Evolutionary conservation across 257 asterid genomes (phyloP), one percentile per base, ranked within the genome.

Genomic region (Scutellaria barbata): DNA sequence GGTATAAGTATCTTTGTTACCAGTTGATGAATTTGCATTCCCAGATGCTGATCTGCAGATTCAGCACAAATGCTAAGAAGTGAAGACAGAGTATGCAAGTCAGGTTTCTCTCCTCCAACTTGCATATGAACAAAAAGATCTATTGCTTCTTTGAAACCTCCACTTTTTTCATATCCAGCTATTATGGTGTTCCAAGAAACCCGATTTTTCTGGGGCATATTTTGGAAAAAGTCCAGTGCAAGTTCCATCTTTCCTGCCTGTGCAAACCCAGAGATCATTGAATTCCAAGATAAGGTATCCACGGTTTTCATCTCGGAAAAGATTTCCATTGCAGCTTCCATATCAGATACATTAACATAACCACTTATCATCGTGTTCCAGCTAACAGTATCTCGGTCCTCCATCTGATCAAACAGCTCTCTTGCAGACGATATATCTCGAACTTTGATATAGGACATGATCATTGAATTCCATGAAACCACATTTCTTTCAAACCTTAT

Each of bases 291-390:
- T 5, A 85, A 74, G 16, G 53, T 61, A 63, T 92, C 96, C 0
- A 96, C 95, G 48, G 72, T 54, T 14, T 74, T 80, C 98, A 92
- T 92, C 61, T 68, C 72, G 10, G 71, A 63, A 71, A 92, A 90
- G 51, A 92, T 89, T 0, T 66, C 74, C n/a, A 82, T 71, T 25
- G 96, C 98, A 48, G 87, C 84, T 48, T 82, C 82, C 84, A 90
- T 72, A 76, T 88, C 80, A 16, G 82, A 83, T 2, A 51, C 84
- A 51, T 80, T 86, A 75, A 84, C 90, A 72, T 87, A 87, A 10
- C 95, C 98, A 52, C 82, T 81, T 61, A 90, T 80, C 89, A 90
- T 81, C 2, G 92, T 90, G 88, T 92, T 92, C 96, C 95, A 92
- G 0, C 97, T 78, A 54, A 90, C 74, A 46, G 45, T 56, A 58